Evolutionary conservation across 352 stramenopile genomes (phyloP), one percentile per base, ranked within the genome.

Genomic region (Phytophthora colocasiae): DNA sequence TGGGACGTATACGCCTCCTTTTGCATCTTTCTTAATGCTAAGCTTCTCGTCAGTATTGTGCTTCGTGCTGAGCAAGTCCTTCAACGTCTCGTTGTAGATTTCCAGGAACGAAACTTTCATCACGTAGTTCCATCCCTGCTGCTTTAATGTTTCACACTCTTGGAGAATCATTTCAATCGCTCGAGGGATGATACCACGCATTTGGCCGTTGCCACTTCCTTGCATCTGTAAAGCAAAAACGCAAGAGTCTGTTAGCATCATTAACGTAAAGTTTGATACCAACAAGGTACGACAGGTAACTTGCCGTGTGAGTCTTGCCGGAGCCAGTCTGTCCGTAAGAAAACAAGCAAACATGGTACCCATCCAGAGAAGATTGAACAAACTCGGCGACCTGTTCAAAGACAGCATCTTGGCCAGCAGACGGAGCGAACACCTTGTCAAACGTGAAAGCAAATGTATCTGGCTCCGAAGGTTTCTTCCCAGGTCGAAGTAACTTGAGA

Each of bases 51-150:
- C 69, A 8, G 15, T 48, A 17, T 75, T 77, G n/a, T 79, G 72
- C 58, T 85, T 88, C 6, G 74, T 79, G 1, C 81, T 85, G 9
- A 99, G 91, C n/a, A 99, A 70, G 73, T 99, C 98, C 32, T 93
- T 93, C 14, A 99, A 78, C 9, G 93, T 93, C 75, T 99, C 98
- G 71, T 99, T 99, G 88, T 99, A 99, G 55, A 99, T 99, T 85
- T 99, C 98, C 31, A 99, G 71, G 71, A 99, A 99, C 0, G 94
- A 98, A 6, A 98, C 97, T 66, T 97, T 90, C 29, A 99, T 90
- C 1, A 78, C 89, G 76, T 99, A 99, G 22, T 77, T 87, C 98
- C 97, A 99, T 6, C 91, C 93, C 52, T 97, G 80, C 6, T 80
- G 70, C 55, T 83, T 81, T 15, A 91, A 67, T 1, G 65, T 46